Base-by-base conservation (phyloP, 2,329 filamentous ascomycete species). In the Simplicillium aogashimaense region DNA sequence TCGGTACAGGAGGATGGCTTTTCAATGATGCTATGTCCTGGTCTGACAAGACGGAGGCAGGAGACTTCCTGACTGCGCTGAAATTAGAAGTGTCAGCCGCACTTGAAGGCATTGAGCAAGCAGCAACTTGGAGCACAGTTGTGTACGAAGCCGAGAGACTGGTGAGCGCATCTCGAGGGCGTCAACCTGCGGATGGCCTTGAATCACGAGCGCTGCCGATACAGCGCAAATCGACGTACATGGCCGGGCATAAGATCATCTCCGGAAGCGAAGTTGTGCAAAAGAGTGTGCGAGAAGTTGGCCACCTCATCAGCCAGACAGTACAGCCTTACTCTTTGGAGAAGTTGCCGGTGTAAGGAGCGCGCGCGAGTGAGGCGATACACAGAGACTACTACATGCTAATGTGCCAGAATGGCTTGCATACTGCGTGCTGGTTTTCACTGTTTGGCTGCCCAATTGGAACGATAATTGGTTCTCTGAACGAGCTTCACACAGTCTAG, bases 281-380 rank as follows among this genome's bases (percentile, higher is more conserved):
- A 57, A 76, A 86, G 50, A 87, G 72, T 50, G 69, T 66, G 50
- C 71, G 87, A 59, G 83, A 94, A 64, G 79, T 81, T 43, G 86
- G 84, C 14, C 78, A 84, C 60, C 63, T 94, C 58, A 77, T 83
- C 54, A 86, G 83, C 55, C 83, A 85, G 64, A 81, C 81, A 56
- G 82, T 89, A 45, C 84, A 83, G 41, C 78, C 81, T 49, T 95
- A 95, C 64, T 86, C 84, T 36, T 72, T 90, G 48, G 87, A 95
- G 65, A 77, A 78, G 61, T 79, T 94, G 50, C 61, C 73, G 39
- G 66, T 87, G 52, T 86, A 70, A 65, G 45, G 53, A 6, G 20
- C 20, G 5, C 9, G 20, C 5, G 20, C 9, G 20, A 25, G 20
- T n/a, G n/a, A n/a, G n/a, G n/a, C n/a, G n/a, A n/a, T n/a, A n/a